Evolutionary conservation across 495 filamentous ascomycete genomes (phyloP).

Genomic region (Penicillium silybi): DNA sequence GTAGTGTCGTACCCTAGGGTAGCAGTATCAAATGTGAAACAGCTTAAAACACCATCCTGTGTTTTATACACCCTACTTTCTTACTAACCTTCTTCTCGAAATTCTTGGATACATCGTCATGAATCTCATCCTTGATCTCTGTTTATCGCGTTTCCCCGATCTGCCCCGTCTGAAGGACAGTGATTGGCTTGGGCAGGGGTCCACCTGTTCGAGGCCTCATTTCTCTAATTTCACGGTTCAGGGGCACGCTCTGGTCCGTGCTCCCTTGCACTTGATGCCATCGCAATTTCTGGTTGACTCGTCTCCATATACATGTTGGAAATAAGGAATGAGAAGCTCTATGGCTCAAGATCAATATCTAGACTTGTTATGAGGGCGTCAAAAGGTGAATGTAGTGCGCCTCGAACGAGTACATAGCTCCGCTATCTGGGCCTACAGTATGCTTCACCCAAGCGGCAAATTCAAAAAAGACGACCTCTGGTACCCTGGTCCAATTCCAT

Average conservation of each 20-base stretch:
- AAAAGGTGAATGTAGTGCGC: too few species aligned
- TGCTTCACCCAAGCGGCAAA: not conserved
- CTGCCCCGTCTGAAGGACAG: not conserved
- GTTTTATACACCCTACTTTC: too few species aligned
- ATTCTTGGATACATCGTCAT: too few species aligned
- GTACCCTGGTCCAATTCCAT: not conserved
- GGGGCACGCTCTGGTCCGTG: conserved; percentile 26
- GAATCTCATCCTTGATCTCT: not conserved
- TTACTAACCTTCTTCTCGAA: too few species aligned
- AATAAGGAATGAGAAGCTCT: too few species aligned
- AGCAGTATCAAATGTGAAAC: too few species aligned
- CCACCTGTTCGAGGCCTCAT: conserved; percentile 22
- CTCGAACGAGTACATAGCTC: too few species aligned
- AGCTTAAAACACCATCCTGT: too few species aligned
- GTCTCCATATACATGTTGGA: not conserved
- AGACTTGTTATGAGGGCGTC: too few species aligned
- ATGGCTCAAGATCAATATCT: too few species aligned
- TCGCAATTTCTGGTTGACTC: not conserved
- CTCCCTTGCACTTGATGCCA: conserved; percentile 1
- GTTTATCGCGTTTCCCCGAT: not conserved
- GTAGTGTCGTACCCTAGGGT: too few species aligned
- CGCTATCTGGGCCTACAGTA: not conserved
- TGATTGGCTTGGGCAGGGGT: conserved; percentile 8
- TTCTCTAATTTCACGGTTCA: conserved; percentile 13
- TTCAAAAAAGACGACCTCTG: not conserved